Conservation (phyloP, 2,329 filamentous ascomycete species). For the Polychaeton citri region DNA sequence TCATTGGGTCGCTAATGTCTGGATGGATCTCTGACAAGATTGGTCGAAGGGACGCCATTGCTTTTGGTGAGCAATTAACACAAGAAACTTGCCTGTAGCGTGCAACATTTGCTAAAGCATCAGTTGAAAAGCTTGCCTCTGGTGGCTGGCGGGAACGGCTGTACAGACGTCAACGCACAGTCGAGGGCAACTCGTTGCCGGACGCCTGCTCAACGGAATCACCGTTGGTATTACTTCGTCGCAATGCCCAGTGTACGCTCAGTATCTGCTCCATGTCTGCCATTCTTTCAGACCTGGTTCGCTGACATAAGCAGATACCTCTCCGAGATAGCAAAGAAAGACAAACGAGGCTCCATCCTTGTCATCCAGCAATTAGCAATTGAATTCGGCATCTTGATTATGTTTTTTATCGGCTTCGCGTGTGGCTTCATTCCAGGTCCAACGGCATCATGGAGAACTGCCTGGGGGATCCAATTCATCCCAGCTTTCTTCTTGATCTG, state of each 20-base stretch:
- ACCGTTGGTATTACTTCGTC: constrained; percentile 30
- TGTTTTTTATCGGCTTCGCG: constrained; percentile 37
- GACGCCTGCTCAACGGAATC: constrained; percentile 29
- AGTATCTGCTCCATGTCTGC: neutral
- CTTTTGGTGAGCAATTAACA: constrained; percentile 16
- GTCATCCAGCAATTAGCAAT: constrained; percentile 33
- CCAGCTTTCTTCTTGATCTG: constrained; percentile 31
- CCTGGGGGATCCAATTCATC: constrained; percentile 35
- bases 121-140: constrained; percentile 30
- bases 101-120: neutral
- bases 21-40: constrained; percentile 34
- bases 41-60: constrained; percentile 34
- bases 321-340: constrained; percentile 30
- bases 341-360: constrained; percentile 29
- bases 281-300: neutral
- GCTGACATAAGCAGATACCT: constrained; percentile 8
- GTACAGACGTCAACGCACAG: constrained; percentile 26
- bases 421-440: constrained; percentile 27
- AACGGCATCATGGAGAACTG: constrained; percentile 29
- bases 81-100: too few species aligned
- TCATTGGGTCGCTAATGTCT: constrained; percentile 34
- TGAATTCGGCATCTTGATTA: constrained; percentile 31
- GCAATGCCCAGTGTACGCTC: constrained; percentile 29
- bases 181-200: constrained; percentile 30
- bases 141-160: constrained; percentile 35